These are phyloP conservation scores for Phyllostachys edulis DNA, from an alignment of 176 grass and related monocot genomes.

Conservation along the genomic window DNA sequence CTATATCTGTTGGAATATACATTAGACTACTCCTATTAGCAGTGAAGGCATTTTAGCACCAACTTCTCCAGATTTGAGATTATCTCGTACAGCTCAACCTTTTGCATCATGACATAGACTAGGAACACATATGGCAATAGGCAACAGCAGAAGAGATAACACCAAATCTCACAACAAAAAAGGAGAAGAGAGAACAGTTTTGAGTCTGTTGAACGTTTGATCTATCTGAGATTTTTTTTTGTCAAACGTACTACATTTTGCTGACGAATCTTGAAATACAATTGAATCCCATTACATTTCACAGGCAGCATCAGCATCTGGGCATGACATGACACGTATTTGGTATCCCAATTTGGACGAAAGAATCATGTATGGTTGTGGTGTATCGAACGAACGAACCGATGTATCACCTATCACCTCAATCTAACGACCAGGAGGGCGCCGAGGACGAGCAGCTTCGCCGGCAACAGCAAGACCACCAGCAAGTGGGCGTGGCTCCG, in stretches of 20 bases:
- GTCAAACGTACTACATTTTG: neutral
- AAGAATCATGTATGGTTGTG: conserved; percentile 28
- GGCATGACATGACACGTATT: neutral
- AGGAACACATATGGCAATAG: neutral
- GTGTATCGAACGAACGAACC: conserved; percentile 12
- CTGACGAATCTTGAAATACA: neutral
- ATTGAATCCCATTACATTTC: neutral
- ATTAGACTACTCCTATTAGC: neutral
- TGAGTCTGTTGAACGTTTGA: neutral
- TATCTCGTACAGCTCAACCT: neutral
- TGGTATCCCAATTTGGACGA: conserved; percentile 6
- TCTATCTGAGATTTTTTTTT: neutral
- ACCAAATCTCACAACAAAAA: neutral
- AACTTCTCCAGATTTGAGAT: neutral
- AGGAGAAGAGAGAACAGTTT: neutral
- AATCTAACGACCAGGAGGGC: conserved; percentile 48
- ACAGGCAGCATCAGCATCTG: neutral
- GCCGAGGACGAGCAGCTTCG: conserved; percentile 54
- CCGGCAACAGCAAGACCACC: conserved; percentile 53
- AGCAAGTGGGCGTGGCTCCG: conserved; percentile 39
- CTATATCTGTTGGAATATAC: neutral
- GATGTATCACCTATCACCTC: conserved; percentile 3
- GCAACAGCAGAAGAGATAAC: neutral
- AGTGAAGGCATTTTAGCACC: neutral
- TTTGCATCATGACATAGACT: neutral